A percentile compares a stretch with the other conserved stretches of the same genome.
Evolutionary conservation across 2,329 filamentous ascomycete genomes (phyloP).

Genomic region (Pseudogymnoascus sp.): DNA sequence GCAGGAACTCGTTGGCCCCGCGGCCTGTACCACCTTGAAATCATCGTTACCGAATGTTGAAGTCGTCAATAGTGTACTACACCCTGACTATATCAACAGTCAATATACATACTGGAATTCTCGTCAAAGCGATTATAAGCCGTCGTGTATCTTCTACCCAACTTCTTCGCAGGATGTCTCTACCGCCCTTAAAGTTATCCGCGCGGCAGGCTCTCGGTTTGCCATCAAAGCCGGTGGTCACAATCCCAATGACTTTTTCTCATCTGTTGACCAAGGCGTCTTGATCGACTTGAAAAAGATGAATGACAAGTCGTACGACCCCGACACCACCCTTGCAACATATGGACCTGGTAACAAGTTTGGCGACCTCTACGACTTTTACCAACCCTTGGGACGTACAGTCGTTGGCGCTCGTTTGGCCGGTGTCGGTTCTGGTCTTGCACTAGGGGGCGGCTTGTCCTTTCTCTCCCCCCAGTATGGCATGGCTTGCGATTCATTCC

Average conservation of each 20-base stretch:
- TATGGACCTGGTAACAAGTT: slow-evolving; percentile 24
- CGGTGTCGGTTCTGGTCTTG: neutral
- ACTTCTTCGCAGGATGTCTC: slow-evolving; percentile 18
- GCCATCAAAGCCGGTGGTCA: slow-evolving; percentile 33
- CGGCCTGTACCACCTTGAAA: neutral
- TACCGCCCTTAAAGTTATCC: slow-evolving; percentile 13
- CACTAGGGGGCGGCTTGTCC: slow-evolving; percentile 29
- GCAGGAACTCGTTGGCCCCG: neutral
- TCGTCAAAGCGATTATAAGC: slow-evolving; percentile 15
- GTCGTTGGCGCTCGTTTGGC: slow-evolving; percentile 1
- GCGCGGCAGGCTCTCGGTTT: slow-evolving; percentile 17
- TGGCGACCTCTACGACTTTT: neutral
- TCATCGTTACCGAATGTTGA: neutral
- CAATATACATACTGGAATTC: slow-evolving; percentile 13
- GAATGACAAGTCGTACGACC: neutral
- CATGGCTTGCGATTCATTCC: slow-evolving; percentile 41
- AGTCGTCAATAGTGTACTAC: neutral
- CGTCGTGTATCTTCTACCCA: slow-evolving; percentile 20
- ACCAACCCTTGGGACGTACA: neutral
- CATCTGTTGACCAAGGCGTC: neutral
- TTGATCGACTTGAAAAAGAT: neutral
- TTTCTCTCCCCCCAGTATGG: slow-evolving; percentile 35
- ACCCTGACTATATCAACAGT: neutral
- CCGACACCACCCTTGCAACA: slow-evolving; percentile 19
- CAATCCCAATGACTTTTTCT: slow-evolving; percentile 5